Base-by-base conservation (phyloP, 1,284 basidiomycete species). In the Fomitopsis pinicola region DNA sequence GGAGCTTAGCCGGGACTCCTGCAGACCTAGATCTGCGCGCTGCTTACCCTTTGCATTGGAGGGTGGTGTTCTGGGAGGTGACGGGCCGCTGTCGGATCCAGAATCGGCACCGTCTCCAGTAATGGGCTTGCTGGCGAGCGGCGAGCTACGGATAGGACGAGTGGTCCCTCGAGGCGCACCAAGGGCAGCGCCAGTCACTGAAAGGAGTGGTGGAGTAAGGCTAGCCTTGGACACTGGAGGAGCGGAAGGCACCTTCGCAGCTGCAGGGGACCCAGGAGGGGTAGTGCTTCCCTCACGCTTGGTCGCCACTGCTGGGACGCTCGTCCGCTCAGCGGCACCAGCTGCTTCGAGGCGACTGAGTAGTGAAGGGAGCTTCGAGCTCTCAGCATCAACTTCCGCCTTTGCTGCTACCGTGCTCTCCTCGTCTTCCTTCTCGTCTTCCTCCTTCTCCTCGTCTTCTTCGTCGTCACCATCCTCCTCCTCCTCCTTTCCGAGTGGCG, bases 231-330 rank as follows among this genome's bases (percentile, higher is more conserved):
- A 53, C 17, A 57, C 14, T 19, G 66, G 64, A 22, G 68, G 58
- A 15, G 38, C 44, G 26, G 22, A 19, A 22, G 52, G 6, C 40
- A 2, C 8, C n/a, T 54, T 54, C 19, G 52, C 44, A 6, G 77
- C 82, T 12, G 71, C 67, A 0, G 87, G 86, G 40, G 85, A 84
- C 1, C 78, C 82, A 30, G 84, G 85, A 22, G 87, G 85, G 5
- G 86, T 84, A 0, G 77, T 77, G 59, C 74, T 78, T 55, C 68
- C 67, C n/a, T 73, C 72, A 52, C 69, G 69, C 4, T 69, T 64
- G 3, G 69, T 66, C 3, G 46, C 45, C 10, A 40, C 36, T 55
- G 62, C n/a, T 4, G 36, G 36, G 6, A 17, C 35, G 14, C 10
- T 26, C 35, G 36, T 54, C 17, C 22, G 7, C 36, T 54, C 52